A percentile compares a stretch with the other conserved stretches of the same genome.
These are phyloP conservation scores for Chiua virens DNA, from an alignment of 768 basidiomycete species.

Conservation along the genomic window DNA sequence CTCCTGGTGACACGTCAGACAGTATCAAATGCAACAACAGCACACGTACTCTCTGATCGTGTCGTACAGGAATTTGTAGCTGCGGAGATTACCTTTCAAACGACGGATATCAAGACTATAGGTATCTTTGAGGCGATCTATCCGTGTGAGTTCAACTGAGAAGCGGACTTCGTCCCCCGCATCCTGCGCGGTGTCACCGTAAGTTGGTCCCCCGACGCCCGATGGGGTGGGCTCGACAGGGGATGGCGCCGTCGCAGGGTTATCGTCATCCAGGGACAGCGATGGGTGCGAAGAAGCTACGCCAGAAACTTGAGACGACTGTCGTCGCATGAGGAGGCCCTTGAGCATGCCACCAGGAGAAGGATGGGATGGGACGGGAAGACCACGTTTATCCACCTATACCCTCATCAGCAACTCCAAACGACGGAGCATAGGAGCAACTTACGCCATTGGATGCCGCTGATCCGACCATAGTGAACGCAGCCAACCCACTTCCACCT, in stretches of 20 bases:
- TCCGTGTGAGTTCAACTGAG: constrained; percentile 88
- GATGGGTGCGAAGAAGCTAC: constrained; percentile 41
- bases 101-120: constrained; percentile 91
- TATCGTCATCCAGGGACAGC: constrained; percentile 50
- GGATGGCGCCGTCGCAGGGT: constrained; percentile 18
- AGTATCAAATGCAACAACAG: constrained; percentile 8
- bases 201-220: constrained; percentile 53
- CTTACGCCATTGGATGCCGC: constrained; percentile 87
- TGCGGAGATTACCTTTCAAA: constrained; percentile 88
- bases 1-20: constrained; percentile 27
- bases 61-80: constrained; percentile 92
- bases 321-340: constrained; percentile 85
- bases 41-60: constrained; percentile 75
- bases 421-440: constrained; percentile 16
- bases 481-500: constrained; percentile 54
- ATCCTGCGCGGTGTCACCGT: constrained; percentile 80
- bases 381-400: constrained; percentile 86
- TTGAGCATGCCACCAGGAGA: constrained; percentile 80
- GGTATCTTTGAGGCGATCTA: constrained; percentile 87
- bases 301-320: constrained; percentile 74
- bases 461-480: constrained; percentile 74
- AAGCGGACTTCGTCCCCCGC: constrained; percentile 96
- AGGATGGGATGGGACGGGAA: constrained; percentile 78
- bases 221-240: constrained; percentile 39
- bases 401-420: constrained; percentile 7